Evolutionary conservation across 1,284 basidiomycete genomes (phyloP).

Genomic region (Cystobasidiaceae sp.): DNA sequence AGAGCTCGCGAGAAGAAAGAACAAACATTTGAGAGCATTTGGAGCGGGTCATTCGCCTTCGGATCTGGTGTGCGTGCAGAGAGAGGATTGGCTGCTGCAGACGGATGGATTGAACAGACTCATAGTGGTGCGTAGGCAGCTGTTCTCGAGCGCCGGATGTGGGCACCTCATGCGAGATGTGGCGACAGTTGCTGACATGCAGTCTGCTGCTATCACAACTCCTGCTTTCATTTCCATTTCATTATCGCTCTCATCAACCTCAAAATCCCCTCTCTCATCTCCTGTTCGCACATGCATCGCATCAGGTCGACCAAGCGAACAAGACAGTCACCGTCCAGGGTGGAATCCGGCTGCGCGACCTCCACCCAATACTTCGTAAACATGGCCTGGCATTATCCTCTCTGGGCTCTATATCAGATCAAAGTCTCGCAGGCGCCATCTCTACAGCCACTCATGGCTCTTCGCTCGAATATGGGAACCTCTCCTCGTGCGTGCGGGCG

Average conservation of each 20-base stretch:
- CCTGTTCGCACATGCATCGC: neutral
- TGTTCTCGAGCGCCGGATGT: neutral
- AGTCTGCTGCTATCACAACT: too few relatives aligned
- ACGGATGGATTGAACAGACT: slow-evolving; percentile 65
- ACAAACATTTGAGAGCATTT: slow-evolving; percentile 68
- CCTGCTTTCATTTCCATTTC: neutral
- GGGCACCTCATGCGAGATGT: too few relatives aligned
- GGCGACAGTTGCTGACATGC: too few relatives aligned
- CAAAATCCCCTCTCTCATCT: neutral
- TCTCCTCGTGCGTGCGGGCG: slow-evolving; percentile 74
- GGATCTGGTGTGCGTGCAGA: slow-evolving; percentile 80
- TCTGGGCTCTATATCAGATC: slow-evolving; percentile 93
- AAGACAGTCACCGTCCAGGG: slow-evolving; percentile 65
- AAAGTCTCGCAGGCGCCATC: slow-evolving; percentile 88
- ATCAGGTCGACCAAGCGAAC: slow-evolving; percentile 67
- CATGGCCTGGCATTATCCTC: slow-evolving; percentile 79
- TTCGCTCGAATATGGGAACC: slow-evolving; percentile 71
- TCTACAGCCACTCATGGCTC: slow-evolving; percentile 94
- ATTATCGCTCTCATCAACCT: neutral
- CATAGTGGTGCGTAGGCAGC: slow-evolving; percentile 59
- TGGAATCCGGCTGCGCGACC: slow-evolving; percentile 65
- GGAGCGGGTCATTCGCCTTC: slow-evolving; percentile 90
- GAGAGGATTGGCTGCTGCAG: slow-evolving; percentile 63
- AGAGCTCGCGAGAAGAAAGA: slow-evolving; percentile 72
- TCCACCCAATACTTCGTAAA: slow-evolving; percentile 55